Evolutionary conservation across 2,329 filamentous ascomycete species (phyloP).

Genomic region (Aspergillus ochraceoroseus): DNA sequence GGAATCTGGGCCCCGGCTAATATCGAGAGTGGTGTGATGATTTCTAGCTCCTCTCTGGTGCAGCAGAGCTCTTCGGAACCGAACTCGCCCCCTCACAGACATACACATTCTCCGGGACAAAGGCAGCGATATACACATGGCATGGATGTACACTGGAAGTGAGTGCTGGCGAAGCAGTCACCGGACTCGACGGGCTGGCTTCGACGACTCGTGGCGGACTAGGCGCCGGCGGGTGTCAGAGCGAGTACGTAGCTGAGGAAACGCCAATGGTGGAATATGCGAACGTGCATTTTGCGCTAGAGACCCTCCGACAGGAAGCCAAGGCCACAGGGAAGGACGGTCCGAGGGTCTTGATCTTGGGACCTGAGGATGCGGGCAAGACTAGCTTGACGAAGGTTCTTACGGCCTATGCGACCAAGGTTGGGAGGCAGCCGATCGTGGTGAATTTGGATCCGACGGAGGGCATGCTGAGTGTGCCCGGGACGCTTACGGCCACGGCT

Average conservation of each 20-base stretch:
- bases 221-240: conserved; percentile 58
- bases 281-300: conserved; percentile 83
- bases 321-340: conserved; percentile 52
- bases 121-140: conserved; percentile 88
- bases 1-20: too few species aligned
- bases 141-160: conserved; percentile 83
- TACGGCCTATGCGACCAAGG: conserved; percentile 71
- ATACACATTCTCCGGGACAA: conserved; percentile 76
- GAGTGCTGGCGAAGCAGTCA: conserved; percentile 54
- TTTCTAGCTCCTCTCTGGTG: conserved; percentile 67
- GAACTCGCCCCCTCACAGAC: conserved; percentile 76
- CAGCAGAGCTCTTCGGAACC: conserved; percentile 89
- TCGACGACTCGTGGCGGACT: conserved; percentile 28
- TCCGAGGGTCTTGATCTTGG: conserved; percentile 79
- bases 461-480: conserved; percentile 70
- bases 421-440: conserved; percentile 69
- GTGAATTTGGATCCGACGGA: conserved; percentile 82
- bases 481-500: conserved; percentile 78
- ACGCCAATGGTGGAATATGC: conserved; percentile 75
- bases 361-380: conserved; percentile 74
- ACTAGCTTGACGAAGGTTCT: conserved; percentile 73
- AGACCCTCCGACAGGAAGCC: conserved; percentile 63
- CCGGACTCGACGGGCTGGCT: conserved; percentile 28
- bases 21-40: conserved; percentile 9
- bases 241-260: conserved; percentile 67